Conservation (phyloP, 2,329 filamentous ascomycete species). For the Cladosporium cucumerinum region DNA sequence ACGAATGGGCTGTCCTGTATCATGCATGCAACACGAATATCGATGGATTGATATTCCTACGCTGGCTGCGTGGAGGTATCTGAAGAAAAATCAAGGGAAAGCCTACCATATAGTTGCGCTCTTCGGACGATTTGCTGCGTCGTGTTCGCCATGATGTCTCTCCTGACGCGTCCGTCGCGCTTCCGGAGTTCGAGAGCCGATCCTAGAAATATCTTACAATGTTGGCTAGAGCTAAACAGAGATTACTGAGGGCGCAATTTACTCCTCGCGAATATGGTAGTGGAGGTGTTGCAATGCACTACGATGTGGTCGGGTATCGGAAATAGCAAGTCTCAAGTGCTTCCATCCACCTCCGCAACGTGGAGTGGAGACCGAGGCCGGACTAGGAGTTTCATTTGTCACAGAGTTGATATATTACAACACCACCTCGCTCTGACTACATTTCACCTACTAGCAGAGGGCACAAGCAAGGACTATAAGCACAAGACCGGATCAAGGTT, state of each 20-base stretch:
- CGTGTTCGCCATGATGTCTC: not conserved
- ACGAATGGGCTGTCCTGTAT: not conserved
- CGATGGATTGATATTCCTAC: not conserved
- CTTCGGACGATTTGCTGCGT: conserved; percentile 2
- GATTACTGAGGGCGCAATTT: not conserved
- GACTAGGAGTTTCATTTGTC: not conserved
- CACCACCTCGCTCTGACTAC: not conserved
- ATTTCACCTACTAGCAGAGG: not conserved
- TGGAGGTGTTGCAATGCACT: too few relatives aligned
- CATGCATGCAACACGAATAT: not conserved
- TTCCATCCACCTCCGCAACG: not conserved
- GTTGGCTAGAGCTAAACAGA: not conserved
- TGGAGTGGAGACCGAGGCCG: not conserved
- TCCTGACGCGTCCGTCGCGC: not conserved
- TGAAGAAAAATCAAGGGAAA: not conserved
- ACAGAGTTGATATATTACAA: not conserved
- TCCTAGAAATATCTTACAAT: not conserved
- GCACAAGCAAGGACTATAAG: not conserved
- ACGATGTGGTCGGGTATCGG: not conserved
- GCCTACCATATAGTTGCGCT: conserved; percentile 3
- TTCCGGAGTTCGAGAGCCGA: not conserved
- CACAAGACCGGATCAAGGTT: not conserved
- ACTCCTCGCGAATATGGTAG: not conserved
- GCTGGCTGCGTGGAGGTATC: not conserved
- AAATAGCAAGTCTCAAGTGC: conserved; percentile 3